phyloP scores from a whole-genome alignment of 352 stramenopile genomes.

The Globisporangium rhizosaccharum region DNA sequence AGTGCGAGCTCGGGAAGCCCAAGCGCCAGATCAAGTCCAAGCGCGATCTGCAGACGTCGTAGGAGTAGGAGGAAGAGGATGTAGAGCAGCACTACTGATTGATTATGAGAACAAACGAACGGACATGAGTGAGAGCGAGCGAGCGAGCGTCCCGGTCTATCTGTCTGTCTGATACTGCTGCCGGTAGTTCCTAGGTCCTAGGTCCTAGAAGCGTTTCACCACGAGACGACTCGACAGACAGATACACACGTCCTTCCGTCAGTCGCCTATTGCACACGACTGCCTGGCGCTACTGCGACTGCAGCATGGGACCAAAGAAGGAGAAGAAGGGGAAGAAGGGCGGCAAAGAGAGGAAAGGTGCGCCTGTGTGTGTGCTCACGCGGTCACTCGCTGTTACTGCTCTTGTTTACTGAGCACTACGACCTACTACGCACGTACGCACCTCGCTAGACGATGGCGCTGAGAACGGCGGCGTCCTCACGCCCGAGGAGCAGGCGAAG shows the following conservation, averaged over 20 bases:
- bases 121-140: too few species aligned
- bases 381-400: too few species aligned
- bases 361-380: not conserved
- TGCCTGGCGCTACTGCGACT: not conserved
- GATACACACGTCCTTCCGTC: too few species aligned
- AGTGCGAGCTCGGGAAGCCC: constrained; percentile 96
- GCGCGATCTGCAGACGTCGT: constrained; percentile 24
- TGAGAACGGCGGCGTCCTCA: constrained; percentile 68
- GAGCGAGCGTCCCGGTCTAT: too few species aligned
- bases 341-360: constrained; percentile 69
- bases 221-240: too few species aligned
- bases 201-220: too few species aligned
- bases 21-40: constrained; percentile 88
- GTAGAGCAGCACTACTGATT: not conserved
- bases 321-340: constrained; percentile 70
- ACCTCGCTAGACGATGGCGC: constrained; percentile 47
- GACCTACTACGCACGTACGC: too few species aligned
- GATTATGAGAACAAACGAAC: too few species aligned
- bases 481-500: constrained; percentile 79
- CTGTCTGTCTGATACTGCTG: too few species aligned
- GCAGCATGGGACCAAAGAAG: constrained; percentile 63
- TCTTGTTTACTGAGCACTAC: too few species aligned
- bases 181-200: too few species aligned
- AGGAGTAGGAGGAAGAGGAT: not conserved
- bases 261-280: too few species aligned